Evolutionary conservation across 2,329 filamentous ascomycete species (phyloP), one percentile per base, ranked within the genome.

Genomic region (Alternaria hordeiaustralica): DNA sequence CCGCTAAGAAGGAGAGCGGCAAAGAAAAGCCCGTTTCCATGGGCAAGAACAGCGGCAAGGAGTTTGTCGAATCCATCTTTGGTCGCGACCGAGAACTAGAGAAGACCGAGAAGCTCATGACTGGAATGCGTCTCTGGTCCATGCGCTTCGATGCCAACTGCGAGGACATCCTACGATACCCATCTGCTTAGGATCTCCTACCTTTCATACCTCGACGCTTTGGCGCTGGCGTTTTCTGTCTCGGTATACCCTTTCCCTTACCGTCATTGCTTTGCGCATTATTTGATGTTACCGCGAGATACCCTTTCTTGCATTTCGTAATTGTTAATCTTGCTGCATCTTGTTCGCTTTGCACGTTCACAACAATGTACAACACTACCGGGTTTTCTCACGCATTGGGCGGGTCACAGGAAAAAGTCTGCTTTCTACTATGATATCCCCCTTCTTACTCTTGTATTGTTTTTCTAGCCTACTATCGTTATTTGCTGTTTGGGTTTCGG

Each of bases 61-160:
- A 97, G 84, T 98, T 99, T 75, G 95, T 99, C 75, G 91, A 97
- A 79, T 94, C 93, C 56, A 92, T 99, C 73, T 98, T 98, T 74
- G 95, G 94, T 69, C 90, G 92, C 67, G 95, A 98, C 77, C 88
- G 94, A 67, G 92, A 97, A 82, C 86, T 97, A 59, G 90, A 94
- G 79, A 90, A 90, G 81, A 97, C 95, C 3, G 93, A 97, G 84
- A 92, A 92, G 81, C 89, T 97, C 82, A 98, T 98, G 93, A 89
- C 92, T 69, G 90, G 89, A 68, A 90, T 97, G 76, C 88, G 92
- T 54, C 86, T 94, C 36, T 99, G 95, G 93, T 94, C 92, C 80
- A 89, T 96, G 82, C 91, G 95, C 50, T 99, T 97, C 81, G 94
- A 97, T 76, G 93, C 92, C 80, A 97, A 98, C 85, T 97, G 94